Base-by-base conservation (phyloP, 768 basidiomycete species). In the Russula ochroleuca region DNA sequence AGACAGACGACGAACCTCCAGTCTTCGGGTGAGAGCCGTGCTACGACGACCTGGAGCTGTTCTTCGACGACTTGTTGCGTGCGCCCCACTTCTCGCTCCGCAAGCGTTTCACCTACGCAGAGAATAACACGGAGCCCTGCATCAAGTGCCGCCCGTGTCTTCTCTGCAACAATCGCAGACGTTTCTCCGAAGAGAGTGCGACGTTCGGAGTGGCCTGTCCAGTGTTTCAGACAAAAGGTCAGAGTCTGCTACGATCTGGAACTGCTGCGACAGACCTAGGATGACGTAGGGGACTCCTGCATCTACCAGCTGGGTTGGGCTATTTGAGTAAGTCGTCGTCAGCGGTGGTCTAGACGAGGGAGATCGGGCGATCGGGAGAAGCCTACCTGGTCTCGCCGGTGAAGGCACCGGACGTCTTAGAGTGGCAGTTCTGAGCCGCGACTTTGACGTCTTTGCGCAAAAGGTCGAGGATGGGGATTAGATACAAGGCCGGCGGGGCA, bases 361-460 rank as follows among this genome's bases (percentile, higher is more conserved):
- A 8, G 45, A 21, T 15, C 47, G 25, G 28, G 28, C 19, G 35
- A 41, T 53, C 45, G 48, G 11, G 47, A 47, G 59, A 13, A 72
- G 37, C 56, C 79, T 43, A 88, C 92, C 94, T 96, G 78, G 92
- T 92, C 78, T 99, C 97, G 63, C 97, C 97, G 14, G 97, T 98
- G 79, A 86, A 99, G 13, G 96, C 96, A 56, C 96, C 96, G 23
- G 83, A 84, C 14, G 81, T 73, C 76, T 94, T 88, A 73, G 81
- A 81, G 80, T 94, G 91, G 73, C 85, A 85, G 79, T 98, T 98
- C 77, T 99, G 95, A 19, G 95, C 95, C 35, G 93, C 78, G 68
- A 98, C 83, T 69, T 88, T 78, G 73, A 95, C 76, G 47, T 87
- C 85, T 64, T 85, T 81, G 70, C 83, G 79, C 56, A 92, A 69